Percentiles rank a stretch among this genome's conserved stretches.
Conservation (phyloP, 2,329 filamentous ascomycete genomes). For the Colletotrichum sp. region DNA sequence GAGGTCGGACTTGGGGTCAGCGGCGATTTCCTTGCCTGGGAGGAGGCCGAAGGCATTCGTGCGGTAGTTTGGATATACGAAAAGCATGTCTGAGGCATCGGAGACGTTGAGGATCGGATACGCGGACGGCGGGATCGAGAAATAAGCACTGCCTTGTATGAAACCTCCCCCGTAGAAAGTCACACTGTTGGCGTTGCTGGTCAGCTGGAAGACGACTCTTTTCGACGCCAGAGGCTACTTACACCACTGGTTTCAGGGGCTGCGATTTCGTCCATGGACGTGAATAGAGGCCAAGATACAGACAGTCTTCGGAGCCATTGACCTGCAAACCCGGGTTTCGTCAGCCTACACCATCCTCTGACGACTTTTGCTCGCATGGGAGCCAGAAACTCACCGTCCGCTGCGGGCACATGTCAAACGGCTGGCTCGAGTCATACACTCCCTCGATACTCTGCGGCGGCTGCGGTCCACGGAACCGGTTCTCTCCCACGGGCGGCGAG, state of each 20-base stretch:
- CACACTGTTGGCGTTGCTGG: neutral
- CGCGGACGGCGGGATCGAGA: constrained; percentile 58
- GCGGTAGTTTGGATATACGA: constrained; percentile 56
- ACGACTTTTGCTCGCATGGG: neutral
- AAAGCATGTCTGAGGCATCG: constrained; percentile 50
- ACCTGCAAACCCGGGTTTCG: constrained; percentile 28
- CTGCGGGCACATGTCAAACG: constrained; percentile 64
- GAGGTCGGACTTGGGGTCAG: constrained; percentile 47
- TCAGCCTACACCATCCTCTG: neutral
- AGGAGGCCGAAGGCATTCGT: constrained; percentile 63
- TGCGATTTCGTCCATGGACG: constrained; percentile 54
- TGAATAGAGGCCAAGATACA: constrained; percentile 65
- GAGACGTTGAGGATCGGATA: constrained; percentile 65
- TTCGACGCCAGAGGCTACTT: neutral
- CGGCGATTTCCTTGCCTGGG: constrained; percentile 50
- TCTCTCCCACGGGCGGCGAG: constrained; percentile 59
- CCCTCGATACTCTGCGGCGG: constrained; percentile 52
- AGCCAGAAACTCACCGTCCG: constrained; percentile 44
- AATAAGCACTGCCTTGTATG: constrained; percentile 60
- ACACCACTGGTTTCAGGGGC: constrained; percentile 59
- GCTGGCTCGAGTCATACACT: constrained; percentile 58
- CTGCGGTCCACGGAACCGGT: constrained; percentile 66
- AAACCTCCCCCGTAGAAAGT: constrained; percentile 56
- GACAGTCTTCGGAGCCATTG: constrained; percentile 63
- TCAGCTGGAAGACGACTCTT: neutral